phyloP scores from a whole-genome alignment of 495 filamentous ascomycete species.

The Barbatosphaeria neglecta region DNA sequence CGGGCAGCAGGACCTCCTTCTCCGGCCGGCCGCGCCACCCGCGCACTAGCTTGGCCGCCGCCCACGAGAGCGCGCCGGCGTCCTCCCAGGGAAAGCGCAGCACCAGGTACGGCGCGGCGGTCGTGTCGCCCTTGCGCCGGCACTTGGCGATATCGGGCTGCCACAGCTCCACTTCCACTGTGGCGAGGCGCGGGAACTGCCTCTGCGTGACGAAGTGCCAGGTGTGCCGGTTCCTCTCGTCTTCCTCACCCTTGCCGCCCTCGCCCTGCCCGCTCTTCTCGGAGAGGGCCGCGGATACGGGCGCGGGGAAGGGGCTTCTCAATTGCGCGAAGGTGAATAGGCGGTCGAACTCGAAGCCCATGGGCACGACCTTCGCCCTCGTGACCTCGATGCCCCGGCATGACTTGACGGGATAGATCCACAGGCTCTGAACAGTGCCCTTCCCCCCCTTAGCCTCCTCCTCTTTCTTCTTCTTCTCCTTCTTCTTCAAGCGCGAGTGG shows the following conservation, averaged over 20 bases:
- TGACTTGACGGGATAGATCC: conserved; percentile 82
- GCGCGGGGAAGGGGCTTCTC: conserved; percentile 38
- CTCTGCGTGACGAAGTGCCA: conserved; percentile 81
- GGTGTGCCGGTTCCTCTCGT: conserved; percentile 34
- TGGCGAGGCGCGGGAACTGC: conserved; percentile 59
- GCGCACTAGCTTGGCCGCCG: conserved; percentile 32
- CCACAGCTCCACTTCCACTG: conserved; percentile 68
- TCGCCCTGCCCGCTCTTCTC: conserved; percentile 28
- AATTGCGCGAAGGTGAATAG: conserved; percentile 73
- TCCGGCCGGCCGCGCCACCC: conserved; percentile 31
- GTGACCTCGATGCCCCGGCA: conserved; percentile 70
- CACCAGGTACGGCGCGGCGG: conserved; percentile 43
- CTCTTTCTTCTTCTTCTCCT: conserved; percentile 30
- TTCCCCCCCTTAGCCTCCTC: conserved; percentile 21
- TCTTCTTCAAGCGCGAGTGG: conserved; percentile 29
- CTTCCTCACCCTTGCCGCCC: conserved; percentile 4
- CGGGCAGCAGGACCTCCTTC: conserved; percentile 51
- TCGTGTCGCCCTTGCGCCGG: conserved; percentile 27
- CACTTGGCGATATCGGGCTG: conserved; percentile 52
- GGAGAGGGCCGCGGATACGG: conserved; percentile 20
- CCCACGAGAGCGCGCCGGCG: conserved; percentile 20
- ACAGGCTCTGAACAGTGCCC: conserved; percentile 60
- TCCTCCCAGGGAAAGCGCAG: conserved; percentile 49
- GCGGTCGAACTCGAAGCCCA: conserved; percentile 73
- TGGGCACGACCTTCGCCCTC: conserved; percentile 50